A percentile compares a stretch with the other conserved stretches of the same genome.
Evolutionary conservation across 164 flowering plant genomes (phyloP).

Genomic region (Cinnamomum chago): DNA sequence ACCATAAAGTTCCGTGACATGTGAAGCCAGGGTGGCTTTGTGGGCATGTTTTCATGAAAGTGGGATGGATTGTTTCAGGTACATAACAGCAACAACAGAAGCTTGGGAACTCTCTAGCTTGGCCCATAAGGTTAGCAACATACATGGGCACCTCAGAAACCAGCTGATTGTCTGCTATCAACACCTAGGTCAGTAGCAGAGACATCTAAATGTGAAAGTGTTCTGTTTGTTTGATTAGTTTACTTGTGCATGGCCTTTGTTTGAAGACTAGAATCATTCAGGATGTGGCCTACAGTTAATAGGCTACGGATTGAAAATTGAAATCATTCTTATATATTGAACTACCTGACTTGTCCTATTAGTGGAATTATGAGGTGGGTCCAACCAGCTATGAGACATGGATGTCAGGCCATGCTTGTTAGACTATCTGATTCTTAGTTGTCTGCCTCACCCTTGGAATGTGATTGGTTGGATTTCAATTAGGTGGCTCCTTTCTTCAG

Average conservation of each 20-base stretch:
- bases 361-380: background rate
- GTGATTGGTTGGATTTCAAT: too few species aligned
- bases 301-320: too few species aligned
- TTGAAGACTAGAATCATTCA: too few species aligned
- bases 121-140: slow-evolving; percentile 56
- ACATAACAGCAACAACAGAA: slow-evolving; percentile 46
- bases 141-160: slow-evolving; percentile 39
- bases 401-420: too few species aligned
- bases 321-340: too few species aligned
- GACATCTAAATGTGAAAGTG: background rate
- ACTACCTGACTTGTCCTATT: too few species aligned
- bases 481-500: too few species aligned
- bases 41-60: background rate
- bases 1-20: background rate
- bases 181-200: slow-evolving; percentile 39
- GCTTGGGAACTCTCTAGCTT: slow-evolving; percentile 79
- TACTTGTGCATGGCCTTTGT: too few species aligned
- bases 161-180: slow-evolving; percentile 42
- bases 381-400: background rate
- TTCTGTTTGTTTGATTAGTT: too few species aligned
- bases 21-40: background rate
- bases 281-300: too few species aligned
- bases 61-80: slow-evolving; percentile 1
- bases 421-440: background rate
- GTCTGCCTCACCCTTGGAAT: too few species aligned